Base-by-base conservation (phyloP, 179 eudicot genomes). In the Amaranthus tricolor region DNA sequence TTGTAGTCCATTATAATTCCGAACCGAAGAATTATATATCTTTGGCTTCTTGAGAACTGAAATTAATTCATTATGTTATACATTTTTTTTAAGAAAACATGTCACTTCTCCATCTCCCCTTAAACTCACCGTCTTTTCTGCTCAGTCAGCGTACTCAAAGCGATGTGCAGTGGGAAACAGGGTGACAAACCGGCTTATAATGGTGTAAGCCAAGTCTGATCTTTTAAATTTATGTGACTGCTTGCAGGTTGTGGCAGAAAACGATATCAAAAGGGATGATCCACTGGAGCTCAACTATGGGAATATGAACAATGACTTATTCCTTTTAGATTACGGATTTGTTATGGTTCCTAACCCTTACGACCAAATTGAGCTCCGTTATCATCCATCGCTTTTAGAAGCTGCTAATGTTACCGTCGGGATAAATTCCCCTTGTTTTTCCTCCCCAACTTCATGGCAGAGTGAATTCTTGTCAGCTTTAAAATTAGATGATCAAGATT, bases 361-460 rank as follows among this genome's bases (percentile, higher is more conserved):
- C 71, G 97, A 94, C 80, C 76, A 82, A 76, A 78, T 94, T 68
- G 98, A 94, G 84, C 95, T 94, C 52, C 88, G 67, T 74, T 94
- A 94, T 80, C 91, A 94, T 72, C 85, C 88, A 71, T 88, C 84
- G 72, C 90, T 94, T 79, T 86, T 94, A 13, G 98, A 94, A 79
- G 96, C 98, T 73, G 94, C 94, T 8, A 94, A 94, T 85, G 84
- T 84, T 84, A 91, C 93, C 62, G 91, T 92, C 70, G 97, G 98
- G 47, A 78, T 90, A 75, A 73, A 88, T 48, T 84, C 91, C 72
- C 89, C 97, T 1, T 86, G 83, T 78, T 92, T 92, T 77, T 89
- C 94, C 67, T 88, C 94, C 68, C 98, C 96, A 74, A 77, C 91
- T 64, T 82, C 90, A 70, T 94, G 94, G 97, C 98, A 94, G 72